Conservation (phyloP, 1,139 yeast genomes). For the Candida sanyaensis region DNA sequence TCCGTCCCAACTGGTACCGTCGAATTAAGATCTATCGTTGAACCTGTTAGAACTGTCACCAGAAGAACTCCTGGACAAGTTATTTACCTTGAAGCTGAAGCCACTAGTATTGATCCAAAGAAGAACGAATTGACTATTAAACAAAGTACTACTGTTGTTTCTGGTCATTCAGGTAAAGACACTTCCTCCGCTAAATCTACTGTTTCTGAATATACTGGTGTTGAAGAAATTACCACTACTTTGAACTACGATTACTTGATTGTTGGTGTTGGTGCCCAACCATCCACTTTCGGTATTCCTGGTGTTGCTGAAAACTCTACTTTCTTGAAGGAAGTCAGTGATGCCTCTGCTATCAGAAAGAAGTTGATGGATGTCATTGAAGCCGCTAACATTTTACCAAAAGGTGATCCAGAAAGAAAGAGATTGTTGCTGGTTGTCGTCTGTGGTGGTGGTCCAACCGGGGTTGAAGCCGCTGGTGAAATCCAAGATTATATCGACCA, state of each 20-base stretch:
- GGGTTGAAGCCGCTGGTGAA: constrained; percentile 96
- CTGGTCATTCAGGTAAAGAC: constrained; percentile 56
- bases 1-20: constrained; percentile 94
- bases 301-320: constrained; percentile 88
- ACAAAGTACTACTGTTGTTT: constrained; percentile 52
- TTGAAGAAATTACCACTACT: constrained; percentile 48
- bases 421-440: constrained; percentile 81
- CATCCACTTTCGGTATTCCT: constrained; percentile 90
- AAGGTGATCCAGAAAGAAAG: constrained; percentile 75
- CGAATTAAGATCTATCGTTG: constrained; percentile 86
- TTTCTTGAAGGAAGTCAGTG: constrained; percentile 84
- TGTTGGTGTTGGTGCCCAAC: constrained; percentile 90
- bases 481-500: constrained; percentile 91
- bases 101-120: constrained; percentile 75
- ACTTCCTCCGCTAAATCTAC: constrained; percentile 54
- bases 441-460: constrained; percentile 97
- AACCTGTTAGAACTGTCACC: constrained; percentile 77
- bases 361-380: constrained; percentile 80
- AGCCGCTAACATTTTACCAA: constrained; percentile 76
- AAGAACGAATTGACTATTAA: constrained; percentile 50
- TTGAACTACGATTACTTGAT: constrained; percentile 77
- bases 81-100: constrained; percentile 87
- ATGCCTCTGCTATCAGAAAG: constrained; percentile 74
- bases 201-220: constrained; percentile 37
- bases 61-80: constrained; percentile 75